Evolutionary conservation across 2,329 filamentous ascomycete species (phyloP).

Genomic region (Sarocladium kiliense): DNA sequence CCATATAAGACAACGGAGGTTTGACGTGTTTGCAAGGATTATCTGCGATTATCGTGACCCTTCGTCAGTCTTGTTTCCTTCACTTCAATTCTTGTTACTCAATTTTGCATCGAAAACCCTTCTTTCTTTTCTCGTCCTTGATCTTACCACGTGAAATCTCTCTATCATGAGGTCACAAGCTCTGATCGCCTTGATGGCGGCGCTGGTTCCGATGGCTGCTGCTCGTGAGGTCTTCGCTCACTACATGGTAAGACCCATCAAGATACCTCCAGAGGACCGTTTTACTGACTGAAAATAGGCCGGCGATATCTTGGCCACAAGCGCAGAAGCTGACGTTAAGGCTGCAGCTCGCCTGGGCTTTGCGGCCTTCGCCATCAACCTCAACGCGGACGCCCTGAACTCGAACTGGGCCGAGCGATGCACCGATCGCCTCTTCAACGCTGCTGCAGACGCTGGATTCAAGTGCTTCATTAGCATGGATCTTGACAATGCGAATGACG

Average conservation of each 20-base stretch:
- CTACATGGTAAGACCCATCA: slow-evolving; percentile 13
- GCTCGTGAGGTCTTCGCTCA: slow-evolving; percentile 10
- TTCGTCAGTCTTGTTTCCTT: too few species aligned
- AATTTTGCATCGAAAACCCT: too few species aligned
- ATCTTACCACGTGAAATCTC: neutral
- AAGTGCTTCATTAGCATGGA: slow-evolving; percentile 15
- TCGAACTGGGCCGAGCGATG: slow-evolving; percentile 5
- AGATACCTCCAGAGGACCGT: neutral
- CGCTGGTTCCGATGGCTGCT: neutral
- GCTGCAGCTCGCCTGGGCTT: slow-evolving; percentile 19
- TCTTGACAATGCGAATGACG: slow-evolving; percentile 8
- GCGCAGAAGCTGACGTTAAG: slow-evolving; percentile 12
- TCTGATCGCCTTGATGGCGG: neutral
- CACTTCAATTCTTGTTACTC: too few species aligned
- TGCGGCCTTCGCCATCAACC: slow-evolving; percentile 25
- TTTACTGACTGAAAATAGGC: slow-evolving; percentile 1
- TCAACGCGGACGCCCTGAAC: slow-evolving; percentile 20
- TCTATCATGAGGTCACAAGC: neutral
- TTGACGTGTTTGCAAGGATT: too few species aligned
- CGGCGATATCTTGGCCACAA: neutral
- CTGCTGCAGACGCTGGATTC: slow-evolving; percentile 10
- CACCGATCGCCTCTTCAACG: slow-evolving; percentile 11
- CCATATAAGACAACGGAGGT: too few species aligned
- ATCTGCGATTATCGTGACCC: too few species aligned
- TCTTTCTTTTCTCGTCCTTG: neutral